A percentile compares a stretch with the other conserved stretches of the same genome.
phyloP scores from a whole-genome alignment of 495 filamentous ascomycete genomes.

The Aspergillus ellipticus region DNA sequence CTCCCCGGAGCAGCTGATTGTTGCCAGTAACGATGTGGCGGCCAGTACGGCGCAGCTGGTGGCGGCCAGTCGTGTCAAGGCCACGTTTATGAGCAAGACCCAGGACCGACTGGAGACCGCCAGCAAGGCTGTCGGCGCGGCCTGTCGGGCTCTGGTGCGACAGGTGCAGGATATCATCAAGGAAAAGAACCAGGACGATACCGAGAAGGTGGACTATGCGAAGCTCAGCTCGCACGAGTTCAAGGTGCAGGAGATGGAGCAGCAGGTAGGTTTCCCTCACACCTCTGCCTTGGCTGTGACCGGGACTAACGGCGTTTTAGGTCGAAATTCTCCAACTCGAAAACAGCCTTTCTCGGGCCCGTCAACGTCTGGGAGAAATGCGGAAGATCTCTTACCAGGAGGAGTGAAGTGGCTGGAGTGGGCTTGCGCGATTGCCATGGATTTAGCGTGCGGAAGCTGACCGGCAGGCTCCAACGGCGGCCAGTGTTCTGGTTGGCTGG shows the following conservation, averaged over 20 bases:
- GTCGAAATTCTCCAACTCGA: conserved; percentile 97
- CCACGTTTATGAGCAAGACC: conserved; percentile 93
- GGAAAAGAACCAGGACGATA: conserved; percentile 73
- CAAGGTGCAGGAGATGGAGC: conserved; percentile 98
- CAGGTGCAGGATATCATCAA: conserved; percentile 94
- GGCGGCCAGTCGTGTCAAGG: conserved; percentile 92
- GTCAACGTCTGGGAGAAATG: conserved; percentile 91
- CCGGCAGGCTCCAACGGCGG: no score
- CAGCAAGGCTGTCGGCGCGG: conserved; percentile 86
- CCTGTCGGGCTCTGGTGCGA: conserved; percentile 81
- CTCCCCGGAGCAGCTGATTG: conserved; percentile 93
- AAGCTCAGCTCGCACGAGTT: conserved; percentile 90
- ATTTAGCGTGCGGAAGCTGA: not conserved
- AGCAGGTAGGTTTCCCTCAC: conserved; percentile 73
- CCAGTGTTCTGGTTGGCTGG: no score
- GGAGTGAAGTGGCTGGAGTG: conserved; percentile 41
- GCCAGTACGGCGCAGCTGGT: conserved; percentile 95
- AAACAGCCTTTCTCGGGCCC: conserved; percentile 75
- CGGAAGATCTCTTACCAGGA: conserved; percentile 97
- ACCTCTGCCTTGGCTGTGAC: not conserved
- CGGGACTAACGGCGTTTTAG: conserved; percentile 39
- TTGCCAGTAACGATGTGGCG: conserved; percentile 94
- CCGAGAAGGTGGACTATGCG: conserved; percentile 76
- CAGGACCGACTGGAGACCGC: conserved; percentile 89
- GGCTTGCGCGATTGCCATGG: not conserved